Base-by-base conservation (phyloP, 2,329 filamentous ascomycete species). In the Alternaria angustiovoidea region DNA sequence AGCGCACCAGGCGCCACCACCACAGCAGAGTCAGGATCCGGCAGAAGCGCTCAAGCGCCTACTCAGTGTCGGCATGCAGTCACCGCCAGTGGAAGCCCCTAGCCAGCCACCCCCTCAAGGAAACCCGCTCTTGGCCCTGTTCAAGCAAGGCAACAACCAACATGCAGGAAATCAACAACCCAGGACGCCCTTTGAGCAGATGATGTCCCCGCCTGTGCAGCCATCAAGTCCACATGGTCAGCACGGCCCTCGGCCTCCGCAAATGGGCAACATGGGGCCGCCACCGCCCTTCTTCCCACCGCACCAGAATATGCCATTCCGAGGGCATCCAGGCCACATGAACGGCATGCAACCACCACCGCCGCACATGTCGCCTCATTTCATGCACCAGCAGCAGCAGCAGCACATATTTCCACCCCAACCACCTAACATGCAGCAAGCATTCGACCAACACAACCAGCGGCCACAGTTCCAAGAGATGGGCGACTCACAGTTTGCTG, bases 161-260 rank as follows among this genome's bases (percentile, higher is more conserved):
- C 61, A 63, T 42, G 56, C 57, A 46, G 57, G 59, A 16, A 48
- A 48, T 14, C 57, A 64, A 8, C 61, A 61, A 26, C 78, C 78
- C 4, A 67, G 60, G 39, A 87, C 86, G 5, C 85, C 87, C 8
- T 75, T 86, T 32, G 86, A 90, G 14, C 85, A 87, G 62, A 80
- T 82, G 18, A 77, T 82, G 51, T 73, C 76, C 5, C 81, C 85
- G 26, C 81, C 84, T 22, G 73, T 83, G 28, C 83, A 86, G 70
- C 86, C 88, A 14, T 81, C 79, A 41, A 86, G 85, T 42, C 87
- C 88, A 7, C 73, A 76, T 44, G 87, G 88, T 49, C 71, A 80
- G 32, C 80, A 81, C 46, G 84, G 87, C 70, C 83, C 86, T 57
- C 84, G 85, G 51, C 81, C 84, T 41, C 83, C 84, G 16, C 82